These are phyloP conservation scores for Pyrrhoderma noxium DNA, from an alignment of 1,284 basidiomycete species.

Conservation along the genomic window DNA sequence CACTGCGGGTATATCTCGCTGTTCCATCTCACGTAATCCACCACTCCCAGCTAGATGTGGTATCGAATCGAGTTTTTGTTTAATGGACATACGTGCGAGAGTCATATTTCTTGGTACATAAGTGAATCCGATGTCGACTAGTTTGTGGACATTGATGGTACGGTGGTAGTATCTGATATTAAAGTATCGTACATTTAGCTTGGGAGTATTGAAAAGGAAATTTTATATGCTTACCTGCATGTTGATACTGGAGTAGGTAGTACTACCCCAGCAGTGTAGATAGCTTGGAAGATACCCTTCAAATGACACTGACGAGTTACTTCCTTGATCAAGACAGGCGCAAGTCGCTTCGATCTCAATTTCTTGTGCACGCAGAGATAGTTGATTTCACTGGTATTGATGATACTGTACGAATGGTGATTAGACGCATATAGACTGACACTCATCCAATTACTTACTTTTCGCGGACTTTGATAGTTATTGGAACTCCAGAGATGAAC, in stretches of 20 bases:
- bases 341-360: conserved; percentile 88
- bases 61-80: conserved; percentile 59
- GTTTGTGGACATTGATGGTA: conserved; percentile 85
- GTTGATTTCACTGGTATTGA: conserved; percentile 88
- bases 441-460: conserved; percentile 47
- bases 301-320: conserved; percentile 92
- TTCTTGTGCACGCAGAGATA: conserved; percentile 99
- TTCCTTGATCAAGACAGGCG: conserved; percentile 97
- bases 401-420: conserved; percentile 38
- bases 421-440: not conserved
- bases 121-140: conserved; percentile 90
- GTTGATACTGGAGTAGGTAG: conserved; percentile 86
- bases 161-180: conserved; percentile 82
- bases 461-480: conserved; percentile 71
- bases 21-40: conserved; percentile 81
- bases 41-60: conserved; percentile 31
- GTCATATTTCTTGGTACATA: conserved; percentile 80
- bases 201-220: not conserved
- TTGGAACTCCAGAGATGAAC: conserved; percentile 94
- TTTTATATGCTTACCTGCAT: conserved; percentile 45
- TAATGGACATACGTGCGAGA: conserved; percentile 75
- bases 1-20: conserved; percentile 70
- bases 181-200: conserved; percentile 58
- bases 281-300: conserved; percentile 90
- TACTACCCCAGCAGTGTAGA: conserved; percentile 91